Conservation (phyloP, 345 rosid species). For the Excoecaria agallocha region DNA sequence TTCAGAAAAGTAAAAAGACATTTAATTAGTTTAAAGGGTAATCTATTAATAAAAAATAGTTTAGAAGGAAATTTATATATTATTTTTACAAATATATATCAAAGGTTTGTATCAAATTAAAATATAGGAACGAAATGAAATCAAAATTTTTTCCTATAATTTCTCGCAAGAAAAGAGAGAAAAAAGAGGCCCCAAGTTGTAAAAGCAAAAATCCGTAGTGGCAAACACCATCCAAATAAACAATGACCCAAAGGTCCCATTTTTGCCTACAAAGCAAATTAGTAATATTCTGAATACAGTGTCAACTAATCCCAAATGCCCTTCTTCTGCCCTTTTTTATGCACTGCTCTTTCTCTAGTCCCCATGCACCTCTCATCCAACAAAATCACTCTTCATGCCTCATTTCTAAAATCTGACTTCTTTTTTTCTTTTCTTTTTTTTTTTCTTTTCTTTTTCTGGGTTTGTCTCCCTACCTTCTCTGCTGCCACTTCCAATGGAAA, state of each 20-base stretch:
- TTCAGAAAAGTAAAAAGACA: too few relatives aligned
- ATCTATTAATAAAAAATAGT: too few relatives aligned
- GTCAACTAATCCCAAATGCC: slow-evolving; percentile 33
- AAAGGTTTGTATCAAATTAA: too few relatives aligned
- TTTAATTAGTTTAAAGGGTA: too few relatives aligned
- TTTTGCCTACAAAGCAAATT: slow-evolving; percentile 35
- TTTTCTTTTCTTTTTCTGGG: background rate
- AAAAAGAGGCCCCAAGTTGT: slow-evolving; percentile 25
- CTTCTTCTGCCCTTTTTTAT: slow-evolving; percentile 1
- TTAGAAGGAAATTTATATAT: too few relatives aligned
- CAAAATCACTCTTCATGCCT: slow-evolving; percentile 11
- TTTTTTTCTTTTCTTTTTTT: background rate
- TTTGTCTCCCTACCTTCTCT: slow-evolving; percentile 9
- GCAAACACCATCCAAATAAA: slow-evolving; percentile 43
- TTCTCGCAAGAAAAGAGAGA: slow-evolving; percentile 10
- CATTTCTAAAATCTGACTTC: slow-evolving; percentile 15
- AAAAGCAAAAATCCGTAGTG: slow-evolving; percentile 33
- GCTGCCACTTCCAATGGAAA: slow-evolving; percentile 57
- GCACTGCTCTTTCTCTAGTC: slow-evolving; percentile 48
- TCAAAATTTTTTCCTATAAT: too few relatives aligned
- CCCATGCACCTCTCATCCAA: slow-evolving; percentile 55
- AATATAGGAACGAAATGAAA: too few relatives aligned
- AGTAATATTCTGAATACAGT: slow-evolving; percentile 28
- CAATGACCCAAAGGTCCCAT: slow-evolving; percentile 33
- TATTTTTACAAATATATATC: too few relatives aligned